phyloP scores from a whole-genome alignment of 495 filamentous ascomycete species.

The Xylaria scruposa region DNA sequence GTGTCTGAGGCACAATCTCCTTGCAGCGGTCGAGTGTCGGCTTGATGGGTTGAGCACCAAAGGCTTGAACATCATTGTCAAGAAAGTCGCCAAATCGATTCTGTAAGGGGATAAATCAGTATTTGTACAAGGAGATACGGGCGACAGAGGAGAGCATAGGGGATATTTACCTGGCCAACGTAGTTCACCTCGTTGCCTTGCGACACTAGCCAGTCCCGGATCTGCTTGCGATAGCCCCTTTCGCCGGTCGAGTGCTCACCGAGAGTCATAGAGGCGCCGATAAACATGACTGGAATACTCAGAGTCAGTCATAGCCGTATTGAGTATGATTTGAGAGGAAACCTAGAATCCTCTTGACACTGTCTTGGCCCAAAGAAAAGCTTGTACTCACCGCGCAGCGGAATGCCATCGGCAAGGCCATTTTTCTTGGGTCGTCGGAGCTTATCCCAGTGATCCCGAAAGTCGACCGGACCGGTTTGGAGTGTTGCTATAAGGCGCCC shows the following conservation, averaged over 20 bases:
- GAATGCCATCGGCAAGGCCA: constrained; percentile 39
- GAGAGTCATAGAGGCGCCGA: constrained; percentile 65
- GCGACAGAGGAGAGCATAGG: constrained; percentile 1
- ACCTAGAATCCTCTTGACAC: background rate
- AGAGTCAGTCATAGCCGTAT: background rate
- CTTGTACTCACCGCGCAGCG: constrained; percentile 41
- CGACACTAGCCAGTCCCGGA: constrained; percentile 47
- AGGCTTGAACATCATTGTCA: constrained; percentile 41
- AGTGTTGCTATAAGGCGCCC: constrained; percentile 14
- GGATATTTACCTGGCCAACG: constrained; percentile 38
- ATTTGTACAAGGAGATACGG: constrained; percentile 19
- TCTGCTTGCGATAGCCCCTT: constrained; percentile 60
- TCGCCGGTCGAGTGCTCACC: constrained; percentile 58
- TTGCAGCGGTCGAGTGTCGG: constrained; percentile 35
- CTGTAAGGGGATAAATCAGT: constrained; percentile 30
- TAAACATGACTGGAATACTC: constrained; percentile 48
- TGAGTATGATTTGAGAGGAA: background rate
- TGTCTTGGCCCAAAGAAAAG: background rate
- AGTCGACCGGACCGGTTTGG: constrained; percentile 28
- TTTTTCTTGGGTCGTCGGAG: constrained; percentile 21
- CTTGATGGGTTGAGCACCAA: constrained; percentile 40
- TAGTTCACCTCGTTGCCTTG: constrained; percentile 43
- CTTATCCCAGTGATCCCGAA: constrained; percentile 27
- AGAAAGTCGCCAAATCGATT: constrained; percentile 43
- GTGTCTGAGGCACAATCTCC: constrained; percentile 38